These are phyloP conservation scores for Nepenthes gracilis DNA, from an alignment of 148 eudicot genomes.

Conservation along the genomic window DNA sequence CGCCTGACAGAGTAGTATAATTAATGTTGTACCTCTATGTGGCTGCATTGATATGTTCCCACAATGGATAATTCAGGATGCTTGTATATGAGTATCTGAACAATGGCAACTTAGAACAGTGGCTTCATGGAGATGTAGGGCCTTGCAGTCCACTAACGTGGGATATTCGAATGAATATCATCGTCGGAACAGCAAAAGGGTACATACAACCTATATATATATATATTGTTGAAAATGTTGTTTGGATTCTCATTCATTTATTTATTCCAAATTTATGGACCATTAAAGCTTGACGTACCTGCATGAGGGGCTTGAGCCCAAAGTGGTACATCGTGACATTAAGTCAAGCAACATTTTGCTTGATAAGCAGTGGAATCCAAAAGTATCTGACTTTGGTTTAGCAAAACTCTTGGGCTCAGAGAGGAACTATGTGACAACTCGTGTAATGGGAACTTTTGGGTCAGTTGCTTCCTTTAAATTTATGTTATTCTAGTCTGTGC, in stretches of 20 bases:
- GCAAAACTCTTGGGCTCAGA: conserved; percentile 67
- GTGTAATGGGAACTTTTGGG: conserved; percentile 86
- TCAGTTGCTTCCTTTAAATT: conserved; percentile 3
- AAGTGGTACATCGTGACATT: conserved; percentile 74
- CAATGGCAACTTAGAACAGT: conserved; percentile 76
- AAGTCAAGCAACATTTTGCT: conserved; percentile 65
- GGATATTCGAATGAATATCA: conserved; percentile 66
- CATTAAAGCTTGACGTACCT: conserved; percentile 46
- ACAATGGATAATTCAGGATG: conserved; percentile 16
- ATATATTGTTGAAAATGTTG: background rate
- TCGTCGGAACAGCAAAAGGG: conserved; percentile 66
- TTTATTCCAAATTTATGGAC: background rate
- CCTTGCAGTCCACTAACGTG: conserved; percentile 64
- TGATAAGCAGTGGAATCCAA: conserved; percentile 62
- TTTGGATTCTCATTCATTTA: background rate
- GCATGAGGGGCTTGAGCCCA: conserved; percentile 73
- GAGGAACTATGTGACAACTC: conserved; percentile 48
- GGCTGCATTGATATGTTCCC: background rate
- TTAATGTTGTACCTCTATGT: background rate
- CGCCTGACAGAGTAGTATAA: no score
- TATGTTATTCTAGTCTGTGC: background rate
- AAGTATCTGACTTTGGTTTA: conserved; percentile 71
- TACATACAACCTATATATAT: conserved; percentile 6
- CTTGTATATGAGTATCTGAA: conserved; percentile 67
- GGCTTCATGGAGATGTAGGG: conserved; percentile 83